phyloP scores from a whole-genome alignment of 805 yeast species.

The Kazachstania bromeliacearum region DNA sequence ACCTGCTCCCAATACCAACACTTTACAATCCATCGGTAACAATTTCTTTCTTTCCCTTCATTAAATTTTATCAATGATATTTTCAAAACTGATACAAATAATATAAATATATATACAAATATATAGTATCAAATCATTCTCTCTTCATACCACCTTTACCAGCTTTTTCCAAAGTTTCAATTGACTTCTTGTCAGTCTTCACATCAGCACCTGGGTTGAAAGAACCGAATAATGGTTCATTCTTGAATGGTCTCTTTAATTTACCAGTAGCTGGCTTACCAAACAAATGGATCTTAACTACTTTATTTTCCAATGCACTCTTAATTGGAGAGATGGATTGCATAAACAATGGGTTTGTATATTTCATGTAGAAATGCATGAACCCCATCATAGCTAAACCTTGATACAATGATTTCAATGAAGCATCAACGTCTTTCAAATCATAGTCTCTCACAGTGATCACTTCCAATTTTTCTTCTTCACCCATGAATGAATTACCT shows the following conservation, averaged over 20 bases:
- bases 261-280: slow-evolving; percentile 80
- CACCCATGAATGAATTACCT: slow-evolving; percentile 69
- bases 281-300: slow-evolving; percentile 83
- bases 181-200: slow-evolving; percentile 80
- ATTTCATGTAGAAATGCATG: slow-evolving; percentile 96
- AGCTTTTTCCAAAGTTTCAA: slow-evolving; percentile 73
- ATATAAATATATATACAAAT: too few relatives aligned
- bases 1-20: slow-evolving; percentile 86
- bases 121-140: slow-evolving; percentile 36
- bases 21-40: slow-evolving; percentile 27
- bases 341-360: slow-evolving; percentile 93
- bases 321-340: slow-evolving; percentile 87
- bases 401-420: slow-evolving; percentile 76
- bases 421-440: slow-evolving; percentile 69
- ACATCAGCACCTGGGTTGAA: slow-evolving; percentile 34
- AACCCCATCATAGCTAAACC: slow-evolving; percentile 94
- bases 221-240: slow-evolving; percentile 67
- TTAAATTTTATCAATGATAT: background rate
- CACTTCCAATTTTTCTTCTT: slow-evolving; percentile 61
- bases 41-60: background rate
- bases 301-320: slow-evolving; percentile 80
- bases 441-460: slow-evolving; percentile 95
- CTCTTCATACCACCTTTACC: slow-evolving; percentile 86
- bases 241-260: slow-evolving; percentile 93
- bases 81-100: too few relatives aligned